Base-by-base conservation (phyloP, 139 green algal species). In the Desmodesmus armatus region DNA sequence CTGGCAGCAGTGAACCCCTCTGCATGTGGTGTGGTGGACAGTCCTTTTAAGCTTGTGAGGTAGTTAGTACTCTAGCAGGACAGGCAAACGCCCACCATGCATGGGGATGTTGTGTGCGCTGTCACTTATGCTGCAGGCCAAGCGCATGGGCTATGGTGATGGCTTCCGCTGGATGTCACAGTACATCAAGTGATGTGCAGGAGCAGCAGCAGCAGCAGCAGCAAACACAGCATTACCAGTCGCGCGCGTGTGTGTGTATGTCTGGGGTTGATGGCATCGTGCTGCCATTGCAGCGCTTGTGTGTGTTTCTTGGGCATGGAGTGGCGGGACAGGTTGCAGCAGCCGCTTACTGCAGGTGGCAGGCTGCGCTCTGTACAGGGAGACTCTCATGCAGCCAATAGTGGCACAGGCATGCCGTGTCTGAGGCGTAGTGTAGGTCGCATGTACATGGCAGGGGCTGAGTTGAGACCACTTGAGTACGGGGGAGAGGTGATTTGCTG, bases 161-260 rank as follows among this genome's bases (percentile, higher is more conserved):
- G 97, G 97, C 35, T 99, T 99, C 95, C 94, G 96, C 76, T 99
- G 97, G 97, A 78, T 98, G 33, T 96, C 94, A 1, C 97, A 99
- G 90, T 99, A 99, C 93, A 98, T 99, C 87, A 96, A 96, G 87
- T 94, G 58, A 86, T 15, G 29, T 69, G 33, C 17, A 63, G n/a
- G n/a, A 47, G 25, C 69, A 58, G 39, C 74, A 53, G 74, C 74
- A 69, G 49, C 6, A 39, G 43, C 73, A 65, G 69, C 69, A 58
- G 69, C 69, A 77, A 35, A 33, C n/a, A 35, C 37, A 75, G 71
- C n/a, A 62, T 6, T 23, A 53, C 41, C 29, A 2, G 71, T 25
- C 39, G 41, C n/a, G 19, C 39, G 69, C 25, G 25, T 47, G 41
- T 77, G 39, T 5, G 5, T 77, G 40, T 27, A 3, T 39, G 19